Evolutionary conservation across 2,329 filamentous ascomycete species (phyloP), one percentile per base, ranked within the genome.

Genomic region (Aspergillus pseudonomiae): DNA sequence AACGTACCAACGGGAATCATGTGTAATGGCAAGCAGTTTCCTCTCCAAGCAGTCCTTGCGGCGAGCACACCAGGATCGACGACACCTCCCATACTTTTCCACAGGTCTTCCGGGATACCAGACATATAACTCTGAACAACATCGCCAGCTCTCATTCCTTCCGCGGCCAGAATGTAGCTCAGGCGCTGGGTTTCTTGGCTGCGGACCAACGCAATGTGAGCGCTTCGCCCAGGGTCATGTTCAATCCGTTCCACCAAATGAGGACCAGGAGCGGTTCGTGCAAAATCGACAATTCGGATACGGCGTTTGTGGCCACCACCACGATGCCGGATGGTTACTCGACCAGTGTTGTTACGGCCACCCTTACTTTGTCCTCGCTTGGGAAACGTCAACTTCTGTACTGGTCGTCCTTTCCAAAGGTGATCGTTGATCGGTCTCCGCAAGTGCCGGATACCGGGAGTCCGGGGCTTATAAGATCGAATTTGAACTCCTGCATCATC

Each of bases 11-110:
- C 86, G 1, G 95, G 96, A 64, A 99, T 91, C 89, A 99, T 95
- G 80, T 96, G 92, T 76, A 99, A 84, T 16, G 95, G 95, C 70
- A 99, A 81, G 77, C 95, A 99, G 79, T 99, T 99, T 61, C 95
- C 95, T 73, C 93, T 87, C 82, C 94, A 94, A 1, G 93, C 94
- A 28, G 96, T 99, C 82, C 92, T 95, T 34, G 95, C 92, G 9
- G 96, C 95, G 66, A 99, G 82, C 77, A 99, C 92, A 90, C 96
- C 96, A 12, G 94, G 93, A 84, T 99, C 95, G 57, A 97, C 86
- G 48, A 90, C 82, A 70, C 95, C 94, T 65, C 95, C 95, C 94
- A 99, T 98, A 75, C 89, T 93, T 57, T 91, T 89, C 73, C 97
- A 86, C 61, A 99, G 82, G 67, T 95, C 91, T 67, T 91, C 84